Evolutionary conservation across 225 moss, liverwort and hornwort genomes (phyloP).

Genomic region (Sphagnum tenellum): DNA sequence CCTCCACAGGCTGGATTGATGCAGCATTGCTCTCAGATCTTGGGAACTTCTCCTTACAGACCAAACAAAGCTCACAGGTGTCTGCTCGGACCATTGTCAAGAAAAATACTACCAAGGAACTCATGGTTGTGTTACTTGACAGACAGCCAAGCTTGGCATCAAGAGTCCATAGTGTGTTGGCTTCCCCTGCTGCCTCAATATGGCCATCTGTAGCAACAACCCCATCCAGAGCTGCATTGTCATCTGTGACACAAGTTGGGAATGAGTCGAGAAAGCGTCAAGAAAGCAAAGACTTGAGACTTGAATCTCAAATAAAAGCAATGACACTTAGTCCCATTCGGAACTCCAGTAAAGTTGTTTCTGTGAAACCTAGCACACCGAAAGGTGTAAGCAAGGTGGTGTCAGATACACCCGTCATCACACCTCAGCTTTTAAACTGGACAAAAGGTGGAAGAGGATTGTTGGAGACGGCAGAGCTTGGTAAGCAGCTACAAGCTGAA

Average conservation of each 20-base stretch:
- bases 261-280: conserved; percentile 15
- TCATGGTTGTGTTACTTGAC: conserved; percentile 23
- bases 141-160: conserved; percentile 4
- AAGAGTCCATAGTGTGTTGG: background rate
- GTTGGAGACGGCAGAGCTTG: conserved; percentile 30
- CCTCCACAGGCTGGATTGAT: conserved; percentile 26
- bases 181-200: conserved; percentile 14
- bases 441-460: conserved; percentile 18
- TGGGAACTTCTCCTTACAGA: conserved; percentile 26
- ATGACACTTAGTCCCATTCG: conserved; percentile 12
- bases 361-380: conserved; percentile 9
- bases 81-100: conserved; percentile 16
- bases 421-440: conserved; percentile 1
- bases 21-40: conserved; percentile 42
- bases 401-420: background rate
- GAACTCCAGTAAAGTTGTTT: conserved; percentile 22
- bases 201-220: conserved; percentile 19
- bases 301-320: conserved; percentile 25
- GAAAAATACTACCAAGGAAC: conserved; percentile 17
- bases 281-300: conserved; percentile 20
- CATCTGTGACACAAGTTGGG: conserved; percentile 15
- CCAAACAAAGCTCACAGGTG: conserved; percentile 33
- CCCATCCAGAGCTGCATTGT: conserved; percentile 14
- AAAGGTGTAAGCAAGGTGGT: conserved; percentile 9
- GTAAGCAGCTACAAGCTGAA: conserved; percentile 27